A percentile compares a stretch with the other conserved stretches of the same genome.
phyloP scores from a whole-genome alignment of 176 grass and related monocot species.

The Ensete ventricosum region DNA sequence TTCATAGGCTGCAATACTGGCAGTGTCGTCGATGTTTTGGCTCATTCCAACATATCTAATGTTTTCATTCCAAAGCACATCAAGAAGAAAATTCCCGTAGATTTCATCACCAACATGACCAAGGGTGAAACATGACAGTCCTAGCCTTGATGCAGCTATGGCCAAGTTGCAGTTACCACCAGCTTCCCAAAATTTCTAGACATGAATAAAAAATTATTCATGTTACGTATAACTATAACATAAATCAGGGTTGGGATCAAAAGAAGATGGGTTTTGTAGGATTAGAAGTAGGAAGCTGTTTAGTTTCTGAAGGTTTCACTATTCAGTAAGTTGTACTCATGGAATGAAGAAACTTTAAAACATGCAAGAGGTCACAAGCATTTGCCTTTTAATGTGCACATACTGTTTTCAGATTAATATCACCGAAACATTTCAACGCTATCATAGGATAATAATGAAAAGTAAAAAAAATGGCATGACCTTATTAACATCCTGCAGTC shows the following conservation, averaged over 20 bases:
- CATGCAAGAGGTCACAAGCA: too few relatives aligned
- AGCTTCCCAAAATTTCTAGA: slow-evolving; percentile 92
- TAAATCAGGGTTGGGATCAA: too few relatives aligned
- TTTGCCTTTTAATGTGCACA: too few relatives aligned
- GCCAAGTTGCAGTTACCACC: slow-evolving; percentile 91
- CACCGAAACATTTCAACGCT: too few relatives aligned
- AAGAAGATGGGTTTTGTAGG: too few relatives aligned
- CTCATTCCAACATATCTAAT: slow-evolving; percentile 78
- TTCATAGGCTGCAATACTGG: slow-evolving; percentile 42
- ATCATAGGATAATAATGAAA: too few relatives aligned
- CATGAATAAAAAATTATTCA: slow-evolving; percentile 7
- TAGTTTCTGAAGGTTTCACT: not conserved
- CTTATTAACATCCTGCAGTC: too few relatives aligned
- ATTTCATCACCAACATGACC: slow-evolving; percentile 87
- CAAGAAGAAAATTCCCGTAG: slow-evolving; percentile 91
- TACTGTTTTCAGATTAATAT: too few relatives aligned
- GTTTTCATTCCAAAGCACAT: slow-evolving; percentile 58
- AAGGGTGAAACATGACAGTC: slow-evolving; percentile 60
- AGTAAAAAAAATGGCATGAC: too few relatives aligned
- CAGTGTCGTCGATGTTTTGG: slow-evolving; percentile 37
- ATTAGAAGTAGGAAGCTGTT: not conserved
- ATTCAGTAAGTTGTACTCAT: not conserved
- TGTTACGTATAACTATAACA: not conserved
- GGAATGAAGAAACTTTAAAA: too few relatives aligned
- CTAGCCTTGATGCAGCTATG: slow-evolving; percentile 75